Evolutionary conservation across 2,329 filamentous ascomycete species (phyloP).

Genomic region (Penicillium sp.): DNA sequence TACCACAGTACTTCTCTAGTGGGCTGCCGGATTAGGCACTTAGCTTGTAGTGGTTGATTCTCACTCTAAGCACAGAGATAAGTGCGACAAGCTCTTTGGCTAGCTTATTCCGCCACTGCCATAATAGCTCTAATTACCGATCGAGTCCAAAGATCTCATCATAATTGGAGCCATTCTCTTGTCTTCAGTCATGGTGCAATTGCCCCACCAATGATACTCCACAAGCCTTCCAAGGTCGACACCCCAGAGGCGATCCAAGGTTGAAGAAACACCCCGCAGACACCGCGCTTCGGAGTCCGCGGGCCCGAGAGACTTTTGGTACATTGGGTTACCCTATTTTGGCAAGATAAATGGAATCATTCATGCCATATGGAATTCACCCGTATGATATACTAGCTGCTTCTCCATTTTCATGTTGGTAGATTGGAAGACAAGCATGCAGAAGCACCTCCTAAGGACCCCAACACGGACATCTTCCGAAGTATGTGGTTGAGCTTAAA

Average conservation of each 20-base stretch:
- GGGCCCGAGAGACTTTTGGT: not conserved
- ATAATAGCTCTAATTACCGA: not conserved
- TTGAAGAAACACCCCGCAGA: conserved; percentile 50
- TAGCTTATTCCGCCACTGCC: too few relatives aligned
- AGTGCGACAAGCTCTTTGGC: not conserved
- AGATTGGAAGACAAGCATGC: not conserved
- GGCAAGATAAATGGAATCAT: not conserved
- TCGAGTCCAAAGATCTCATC: not conserved
- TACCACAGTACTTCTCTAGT: conserved; percentile 1
- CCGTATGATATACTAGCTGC: not conserved
- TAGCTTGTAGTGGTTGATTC: not conserved
- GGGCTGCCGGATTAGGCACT: conserved; percentile 6
- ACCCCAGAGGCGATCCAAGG: conserved; percentile 61
- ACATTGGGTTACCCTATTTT: not conserved
- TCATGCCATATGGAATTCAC: too few relatives aligned
- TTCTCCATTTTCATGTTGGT: too few relatives aligned
- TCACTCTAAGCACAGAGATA: not conserved
- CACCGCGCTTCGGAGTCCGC: not conserved
- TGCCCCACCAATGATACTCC: conserved; percentile 35
- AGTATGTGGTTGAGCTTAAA: too few relatives aligned
- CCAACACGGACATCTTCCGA: not conserved
- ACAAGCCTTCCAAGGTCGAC: conserved; percentile 42
- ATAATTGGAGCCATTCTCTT: not conserved
- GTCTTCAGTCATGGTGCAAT: conserved; percentile 13
- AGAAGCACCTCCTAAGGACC: not conserved